These are phyloP conservation scores for Auxenochlorella protothecoides DNA, from an alignment of 139 green algal species.

Conservation along the genomic window DNA sequence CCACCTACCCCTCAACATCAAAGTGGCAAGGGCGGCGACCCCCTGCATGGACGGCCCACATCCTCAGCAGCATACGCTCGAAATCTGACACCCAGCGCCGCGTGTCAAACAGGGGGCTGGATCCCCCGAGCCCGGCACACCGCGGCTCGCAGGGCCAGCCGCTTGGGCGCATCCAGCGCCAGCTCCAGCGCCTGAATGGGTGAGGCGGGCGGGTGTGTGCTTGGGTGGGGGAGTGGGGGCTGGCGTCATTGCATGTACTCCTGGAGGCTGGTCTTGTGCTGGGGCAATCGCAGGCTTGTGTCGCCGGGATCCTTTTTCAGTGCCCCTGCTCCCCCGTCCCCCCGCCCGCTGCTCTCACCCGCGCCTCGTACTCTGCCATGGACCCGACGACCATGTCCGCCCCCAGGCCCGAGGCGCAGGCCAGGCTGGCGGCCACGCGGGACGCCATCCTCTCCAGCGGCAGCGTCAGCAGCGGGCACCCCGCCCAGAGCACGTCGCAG, in stretches of 20 bases:
- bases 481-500: constrained; percentile 85
- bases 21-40: constrained; percentile 46
- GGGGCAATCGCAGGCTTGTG: too few relatives aligned
- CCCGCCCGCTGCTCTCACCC: background rate
- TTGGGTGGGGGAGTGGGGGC: background rate
- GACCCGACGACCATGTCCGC: constrained; percentile 59
- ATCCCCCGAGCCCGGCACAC: constrained; percentile 41
- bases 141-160: constrained; percentile 32
- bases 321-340: background rate
- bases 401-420: constrained; percentile 55
- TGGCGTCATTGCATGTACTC: background rate
- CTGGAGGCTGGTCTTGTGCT: too few relatives aligned
- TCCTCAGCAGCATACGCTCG: constrained; percentile 55
- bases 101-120: constrained; percentile 82
- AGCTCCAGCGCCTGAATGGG: constrained; percentile 46
- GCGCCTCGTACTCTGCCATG: constrained; percentile 61
- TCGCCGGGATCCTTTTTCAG: too few relatives aligned
- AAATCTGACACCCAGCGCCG: constrained; percentile 61
- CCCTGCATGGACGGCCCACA: constrained; percentile 76
- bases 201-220: background rate
- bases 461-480: constrained; percentile 78
- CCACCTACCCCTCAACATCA: constrained; percentile 23
- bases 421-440: constrained; percentile 70
- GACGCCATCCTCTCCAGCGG: constrained; percentile 78
- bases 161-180: constrained; percentile 39